Percentiles rank a stretch among this genome's conserved stretches.
Conservation (phyloP, 495 filamentous ascomycete genomes). For the Glarea lozoyensis region DNA sequence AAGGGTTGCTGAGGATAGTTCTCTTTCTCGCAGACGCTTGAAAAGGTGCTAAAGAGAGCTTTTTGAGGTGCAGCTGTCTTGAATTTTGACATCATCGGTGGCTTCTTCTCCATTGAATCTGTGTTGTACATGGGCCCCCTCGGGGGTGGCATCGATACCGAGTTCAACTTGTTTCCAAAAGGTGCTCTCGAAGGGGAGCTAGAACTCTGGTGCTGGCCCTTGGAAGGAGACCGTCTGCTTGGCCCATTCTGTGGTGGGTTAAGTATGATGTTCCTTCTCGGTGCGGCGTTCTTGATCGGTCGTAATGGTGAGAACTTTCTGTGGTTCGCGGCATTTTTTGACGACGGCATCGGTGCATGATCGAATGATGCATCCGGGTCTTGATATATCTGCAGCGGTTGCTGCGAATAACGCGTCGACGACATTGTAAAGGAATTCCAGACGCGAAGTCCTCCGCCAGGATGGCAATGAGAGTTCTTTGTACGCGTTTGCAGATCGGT, state of each 20-base stretch:
- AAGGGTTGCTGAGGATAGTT: constrained; percentile 47
- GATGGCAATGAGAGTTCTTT: neutral
- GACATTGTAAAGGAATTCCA: constrained; percentile 37
- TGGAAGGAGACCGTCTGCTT: constrained; percentile 52
- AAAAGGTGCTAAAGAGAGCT: constrained; percentile 55
- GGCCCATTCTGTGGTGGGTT: constrained; percentile 41
- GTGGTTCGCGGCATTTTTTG: constrained; percentile 20
- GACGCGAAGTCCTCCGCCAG: constrained; percentile 2
- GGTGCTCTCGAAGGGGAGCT: constrained; percentile 35
- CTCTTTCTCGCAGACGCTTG: constrained; percentile 50
- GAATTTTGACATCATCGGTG: constrained; percentile 48
- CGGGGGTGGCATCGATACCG: constrained; percentile 67
- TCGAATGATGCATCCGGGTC: constrained; percentile 45
- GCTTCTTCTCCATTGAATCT: constrained; percentile 80
- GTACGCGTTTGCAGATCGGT: constrained; percentile 10
- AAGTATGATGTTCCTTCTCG: constrained; percentile 41
- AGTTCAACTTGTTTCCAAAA: constrained; percentile 40
- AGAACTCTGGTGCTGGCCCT: constrained; percentile 28
- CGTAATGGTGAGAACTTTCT: constrained; percentile 41
- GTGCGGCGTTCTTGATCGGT: constrained; percentile 32
- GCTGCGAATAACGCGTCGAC: constrained; percentile 51
- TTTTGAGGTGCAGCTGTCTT: constrained; percentile 42
- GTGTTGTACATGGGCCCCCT: constrained; percentile 53
- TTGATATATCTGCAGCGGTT: constrained; percentile 54
- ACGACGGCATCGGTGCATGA: constrained; percentile 40